Base-by-base conservation (phyloP, 2,329 filamentous ascomycete genomes). In the Graphiopsis chlorocephala region DNA sequence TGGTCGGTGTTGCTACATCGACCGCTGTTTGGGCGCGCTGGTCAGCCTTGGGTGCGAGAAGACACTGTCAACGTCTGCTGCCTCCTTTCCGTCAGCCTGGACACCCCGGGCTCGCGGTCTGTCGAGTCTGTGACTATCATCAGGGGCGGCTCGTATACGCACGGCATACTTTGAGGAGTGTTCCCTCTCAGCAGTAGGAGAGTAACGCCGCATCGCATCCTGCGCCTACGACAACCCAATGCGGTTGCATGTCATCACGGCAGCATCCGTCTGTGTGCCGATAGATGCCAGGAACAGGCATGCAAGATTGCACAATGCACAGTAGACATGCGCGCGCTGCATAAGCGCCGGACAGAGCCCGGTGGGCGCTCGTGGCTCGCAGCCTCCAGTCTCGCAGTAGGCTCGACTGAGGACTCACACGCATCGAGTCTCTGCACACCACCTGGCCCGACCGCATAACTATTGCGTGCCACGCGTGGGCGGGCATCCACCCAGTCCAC, bases 271-370 rank as follows among this genome's bases (percentile, higher is more conserved):
- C 25, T 20, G 38, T 45, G 58, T 55, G 60, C 48, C 60, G 60
- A 62, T 14, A 10, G 26, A 15, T 62, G 60, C 48, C 60, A 62
- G 60, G 60, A 62, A 62, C 60, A 53, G 60, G 60, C 60, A 62
- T 53, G n/a, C 31, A 29, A 45, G 10, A 11, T 20, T 42, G 42
- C 33, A 25, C 56, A 28, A 26, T 42, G 56, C 38, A 45, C n/a
- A 45, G 38, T 20, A 4, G n/a, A 20, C 38, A 45, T n/a, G 50
- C 50, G 0, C 50, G 50, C 17, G 26, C 50, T 62, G 60, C 60
- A 62, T 53, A 62, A 62, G 60, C 60, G 60, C 48, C 60, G 60
- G 60, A 62, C 60, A 35, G 48, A 62, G 8, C 48, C 48, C 60
- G 60, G 60, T 62, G 59, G 11, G 47, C 23, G 59, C 23, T 52